phyloP scores from a whole-genome alignment of 192 early-diverging fungal genomes.

The Coemansia sp. region DNA sequence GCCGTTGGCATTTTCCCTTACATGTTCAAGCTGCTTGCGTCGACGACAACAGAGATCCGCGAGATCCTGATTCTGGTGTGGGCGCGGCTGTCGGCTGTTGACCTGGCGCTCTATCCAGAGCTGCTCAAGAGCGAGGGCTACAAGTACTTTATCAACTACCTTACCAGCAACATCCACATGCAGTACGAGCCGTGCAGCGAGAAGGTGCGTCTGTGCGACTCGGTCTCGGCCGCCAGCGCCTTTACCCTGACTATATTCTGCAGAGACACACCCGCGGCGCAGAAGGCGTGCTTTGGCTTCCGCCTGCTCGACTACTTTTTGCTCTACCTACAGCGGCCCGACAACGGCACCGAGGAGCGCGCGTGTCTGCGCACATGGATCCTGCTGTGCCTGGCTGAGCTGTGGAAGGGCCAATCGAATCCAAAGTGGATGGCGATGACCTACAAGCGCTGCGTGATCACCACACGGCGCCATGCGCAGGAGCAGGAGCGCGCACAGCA shows the following conservation, averaged over 20 bases:
- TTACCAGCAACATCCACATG: slow-evolving; percentile 67
- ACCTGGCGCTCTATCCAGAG: slow-evolving; percentile 83
- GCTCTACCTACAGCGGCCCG: slow-evolving; percentile 47
- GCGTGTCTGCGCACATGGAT: slow-evolving; percentile 79
- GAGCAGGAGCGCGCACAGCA: slow-evolving; percentile 7
- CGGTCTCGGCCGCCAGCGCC: slow-evolving; percentile 59
- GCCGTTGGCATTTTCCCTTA: slow-evolving; percentile 97
- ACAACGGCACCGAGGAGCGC: slow-evolving; percentile 46
- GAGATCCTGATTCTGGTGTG: slow-evolving; percentile 96
- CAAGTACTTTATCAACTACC: slow-evolving; percentile 88
- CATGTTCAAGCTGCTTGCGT: slow-evolving; percentile 89
- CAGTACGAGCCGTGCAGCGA: slow-evolving; percentile 47
- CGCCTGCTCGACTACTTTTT: slow-evolving; percentile 50
- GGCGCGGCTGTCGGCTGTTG: slow-evolving; percentile 93
- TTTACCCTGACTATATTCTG: slow-evolving; percentile 95
- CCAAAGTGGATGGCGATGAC: slow-evolving; percentile 54
- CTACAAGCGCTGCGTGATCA: slow-evolving; percentile 68
- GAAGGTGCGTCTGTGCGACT: slow-evolving; percentile 43
- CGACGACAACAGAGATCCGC: slow-evolving; percentile 87
- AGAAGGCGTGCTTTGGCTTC: slow-evolving; percentile 71
- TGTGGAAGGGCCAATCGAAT: slow-evolving; percentile 74
- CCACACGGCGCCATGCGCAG: slow-evolving; percentile 44
- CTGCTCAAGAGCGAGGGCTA: slow-evolving; percentile 88
- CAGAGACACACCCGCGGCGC: slow-evolving; percentile 73
- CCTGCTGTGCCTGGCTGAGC: slow-evolving; percentile 78